Conservation (phyloP, 257 asterid species). For the Solanum bulbocastanum region DNA sequence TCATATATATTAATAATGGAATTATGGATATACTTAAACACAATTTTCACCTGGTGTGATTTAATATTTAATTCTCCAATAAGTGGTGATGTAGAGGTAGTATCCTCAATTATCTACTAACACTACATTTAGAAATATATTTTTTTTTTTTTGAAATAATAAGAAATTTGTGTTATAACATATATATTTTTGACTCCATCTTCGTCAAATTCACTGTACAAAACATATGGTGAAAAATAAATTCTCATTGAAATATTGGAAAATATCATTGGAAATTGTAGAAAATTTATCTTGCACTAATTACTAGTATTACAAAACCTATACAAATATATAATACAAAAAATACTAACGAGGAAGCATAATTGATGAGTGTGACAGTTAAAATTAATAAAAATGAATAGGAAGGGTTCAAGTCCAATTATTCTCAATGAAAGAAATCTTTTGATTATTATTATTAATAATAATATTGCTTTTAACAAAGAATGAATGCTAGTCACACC, state of each 20-base stretch:
- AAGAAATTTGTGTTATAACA: too few relatives aligned
- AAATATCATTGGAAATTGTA: neutral
- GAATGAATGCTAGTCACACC: slow-evolving; percentile 19
- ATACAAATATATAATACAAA: neutral
- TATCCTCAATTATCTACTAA: neutral
- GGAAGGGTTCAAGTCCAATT: slow-evolving; percentile 6
- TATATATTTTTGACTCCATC: neutral
- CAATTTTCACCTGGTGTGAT: neutral
- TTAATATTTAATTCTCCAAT: neutral
- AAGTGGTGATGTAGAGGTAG: neutral
- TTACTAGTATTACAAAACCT: neutral
- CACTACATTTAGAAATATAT: neutral
- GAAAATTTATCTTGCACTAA: neutral
- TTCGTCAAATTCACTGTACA: neutral
- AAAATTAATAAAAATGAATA: neutral
- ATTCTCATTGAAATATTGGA: too few relatives aligned
- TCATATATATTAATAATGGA: neutral
- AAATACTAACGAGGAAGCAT: neutral
- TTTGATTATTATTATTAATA: neutral
- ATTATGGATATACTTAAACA: neutral
- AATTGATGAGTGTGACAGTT: neutral
- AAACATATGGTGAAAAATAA: too few relatives aligned
- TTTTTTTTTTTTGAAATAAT: too few relatives aligned
- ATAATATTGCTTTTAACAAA: slow-evolving; percentile 9
- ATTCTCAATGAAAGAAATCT: slow-evolving; percentile 9